Base-by-base conservation (phyloP, 768 basidiomycete species). In the Tephrocybe sp. region DNA sequence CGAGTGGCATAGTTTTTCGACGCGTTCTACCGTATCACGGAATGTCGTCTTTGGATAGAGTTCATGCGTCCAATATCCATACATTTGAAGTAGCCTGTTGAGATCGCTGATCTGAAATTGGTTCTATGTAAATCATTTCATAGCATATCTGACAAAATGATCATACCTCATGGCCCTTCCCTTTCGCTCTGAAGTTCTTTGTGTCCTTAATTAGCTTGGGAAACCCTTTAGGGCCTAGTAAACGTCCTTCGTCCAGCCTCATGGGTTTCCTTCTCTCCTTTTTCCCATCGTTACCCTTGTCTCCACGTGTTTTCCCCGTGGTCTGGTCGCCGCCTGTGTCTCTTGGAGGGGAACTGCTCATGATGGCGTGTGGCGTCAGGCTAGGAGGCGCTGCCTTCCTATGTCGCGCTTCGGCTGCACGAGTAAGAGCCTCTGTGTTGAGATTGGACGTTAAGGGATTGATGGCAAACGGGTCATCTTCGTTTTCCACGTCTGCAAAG, bases 11-110 rank as follows among this genome's bases (percentile, higher is more conserved):
- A 97, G 66, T 58, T 86, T 91, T 72, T 99, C 95, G 9, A 98
- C 81, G 9, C 87, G 78, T 25, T 81, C 70, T 4, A 95, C 83
- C 0, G 93, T 95, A 61, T 97, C 94, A 38, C 76, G 75, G 65
- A 98, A 97, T 33, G 86, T 84, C 3, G 81, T 85, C 60, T 88
- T 91, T 4, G 97, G 97, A 62, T 88, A 94, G 75, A 99, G 75
- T 58, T 78, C 80, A 69, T 98, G 97, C 3, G 92, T 79, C 97
- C 97, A 99, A 59, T 93, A 88, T 61, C 94, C 92, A 63, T 98
- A 98, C 29, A 88, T 71, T 53, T 84, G 82, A 47, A 98, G 72
- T 12, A 97, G 69, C 31, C 88, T 75, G 54, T 81, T 82, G 31
- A 99, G 77, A 66, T 99, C 94, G 43, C 79, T 66, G n/a, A 74